Percentiles rank a stretch among this genome's conserved stretches.
phyloP scores from a whole-genome alignment of 2,329 filamentous ascomycete species.

The Trichophyton mentagrophytes region DNA sequence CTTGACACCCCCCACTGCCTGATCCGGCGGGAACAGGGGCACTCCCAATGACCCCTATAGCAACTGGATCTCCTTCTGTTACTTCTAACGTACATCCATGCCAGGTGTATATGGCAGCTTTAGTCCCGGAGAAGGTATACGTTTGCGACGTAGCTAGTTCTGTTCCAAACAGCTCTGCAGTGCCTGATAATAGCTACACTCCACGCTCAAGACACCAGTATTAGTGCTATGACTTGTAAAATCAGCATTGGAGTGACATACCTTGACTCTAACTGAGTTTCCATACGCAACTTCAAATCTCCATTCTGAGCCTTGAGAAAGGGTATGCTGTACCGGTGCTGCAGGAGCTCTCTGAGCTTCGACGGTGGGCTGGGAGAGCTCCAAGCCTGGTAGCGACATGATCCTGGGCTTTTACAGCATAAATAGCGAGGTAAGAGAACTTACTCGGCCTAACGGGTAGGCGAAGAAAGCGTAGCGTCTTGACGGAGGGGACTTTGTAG shows the following conservation, averaged over 20 bases:
- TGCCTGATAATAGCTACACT: conserved; percentile 58
- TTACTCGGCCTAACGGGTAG: not conserved
- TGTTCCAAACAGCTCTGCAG: conserved; percentile 86
- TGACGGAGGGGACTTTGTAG: not conserved
- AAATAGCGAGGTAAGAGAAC: not conserved
- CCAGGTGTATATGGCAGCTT: conserved; percentile 85
- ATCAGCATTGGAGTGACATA: conserved; percentile 18
- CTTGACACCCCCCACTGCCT: conserved; percentile 49
- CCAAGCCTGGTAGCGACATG: conserved; percentile 65
- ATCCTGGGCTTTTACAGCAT: conserved; percentile 12
- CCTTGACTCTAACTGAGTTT: conserved; percentile 41
- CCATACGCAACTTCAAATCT: conserved; percentile 58
- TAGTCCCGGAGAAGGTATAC: conserved; percentile 70
- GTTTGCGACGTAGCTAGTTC: conserved; percentile 70
- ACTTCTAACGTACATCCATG: conserved; percentile 79
- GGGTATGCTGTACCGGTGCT: conserved; percentile 36
- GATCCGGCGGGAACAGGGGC: conserved; percentile 18
- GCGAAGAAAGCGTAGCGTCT: too few species aligned
- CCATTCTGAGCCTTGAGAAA: conserved; percentile 61
- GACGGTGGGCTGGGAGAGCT: conserved; percentile 52
- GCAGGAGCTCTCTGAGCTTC: conserved; percentile 26
- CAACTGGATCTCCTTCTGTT: conserved; percentile 43
- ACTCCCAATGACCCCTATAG: conserved; percentile 13
- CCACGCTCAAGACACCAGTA: conserved; percentile 23
- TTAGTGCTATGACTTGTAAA: not conserved